Evolutionary conservation across 2,329 filamentous ascomycete genomes (phyloP), one percentile per base, ranked within the genome.

Genomic region (Aspergillus sojae): DNA sequence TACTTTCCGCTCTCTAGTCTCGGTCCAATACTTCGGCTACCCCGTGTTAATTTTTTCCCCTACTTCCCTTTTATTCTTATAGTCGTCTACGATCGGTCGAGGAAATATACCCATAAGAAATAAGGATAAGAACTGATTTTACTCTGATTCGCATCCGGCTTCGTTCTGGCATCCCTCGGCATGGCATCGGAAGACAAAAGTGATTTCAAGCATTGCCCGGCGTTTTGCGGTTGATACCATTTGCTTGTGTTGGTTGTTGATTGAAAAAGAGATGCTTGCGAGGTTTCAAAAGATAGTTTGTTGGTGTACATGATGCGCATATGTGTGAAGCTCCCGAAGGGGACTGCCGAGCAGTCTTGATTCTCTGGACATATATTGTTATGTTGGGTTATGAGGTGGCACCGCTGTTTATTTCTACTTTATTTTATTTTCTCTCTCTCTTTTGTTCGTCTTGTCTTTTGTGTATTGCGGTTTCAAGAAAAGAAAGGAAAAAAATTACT

Each of bases 201-300:
- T 70, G 69, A 67, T 68, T 67, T 60, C 62, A 55, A 75, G 74
- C 74, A 77, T 77, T 75, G 69, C 67, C 69, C 57, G 74, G 75
- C 74, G 74, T 77, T 75, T 57, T 63, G 65, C 66, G 68, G 69
- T 75, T 72, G 74, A 76, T 77, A 75, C 72, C 72, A 74, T 71
- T 70, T 71, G 66, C 62, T 68, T 68, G 28, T 52, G 16, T 70
- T 71, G 65, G 58, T 68, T 68, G 28, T 52, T 32, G 48, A 32
- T 32, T 52, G 14, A 19, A 32, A 52, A 52, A 52, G 28, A 52
- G 21, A 52, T n/a, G 48, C 16, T 52, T 52, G 26, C 28, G 16
- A 52, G 48, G 28, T 19, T 52, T 52, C 4, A n/a, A 28, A 54
- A 48, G 50, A 52, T 39, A 41, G 55, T 55, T 39, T 36, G 58